These are phyloP conservation scores for Globisporangium paroecandrum DNA, from an alignment of 352 stramenopile genomes.

Conservation along the genomic window DNA sequence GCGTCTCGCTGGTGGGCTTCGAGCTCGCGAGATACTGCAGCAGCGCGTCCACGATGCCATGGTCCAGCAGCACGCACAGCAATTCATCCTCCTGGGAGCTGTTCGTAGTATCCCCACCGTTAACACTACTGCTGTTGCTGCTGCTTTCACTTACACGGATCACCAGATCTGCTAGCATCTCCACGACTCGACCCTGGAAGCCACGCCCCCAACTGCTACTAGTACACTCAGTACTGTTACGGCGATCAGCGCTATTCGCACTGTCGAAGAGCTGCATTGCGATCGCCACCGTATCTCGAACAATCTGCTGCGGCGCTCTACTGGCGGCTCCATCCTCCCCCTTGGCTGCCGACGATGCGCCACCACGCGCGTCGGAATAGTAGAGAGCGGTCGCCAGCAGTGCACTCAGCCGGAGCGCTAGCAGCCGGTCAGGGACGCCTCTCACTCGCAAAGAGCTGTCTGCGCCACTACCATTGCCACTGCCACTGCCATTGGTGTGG, in stretches of 20 bases:
- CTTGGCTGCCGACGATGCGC: neutral
- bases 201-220: neutral
- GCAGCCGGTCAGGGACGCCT: neutral
- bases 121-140: neutral
- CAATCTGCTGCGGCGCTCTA: neutral
- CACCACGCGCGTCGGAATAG: neutral
- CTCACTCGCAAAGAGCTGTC: neutral
- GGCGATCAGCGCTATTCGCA: neutral
- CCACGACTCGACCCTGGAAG: conserved; percentile 8
- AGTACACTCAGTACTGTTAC: neutral
- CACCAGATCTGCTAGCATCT: conserved; percentile 5
- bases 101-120: neutral
- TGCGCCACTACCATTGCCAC: neutral
- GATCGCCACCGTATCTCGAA: neutral
- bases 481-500: neutral
- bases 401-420: conserved; percentile 13
- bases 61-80: neutral
- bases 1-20: neutral
- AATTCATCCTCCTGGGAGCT: neutral
- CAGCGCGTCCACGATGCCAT: conserved; percentile 10
- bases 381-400: conserved; percentile 12
- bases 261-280: neutral
- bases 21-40: conserved; percentile 14
- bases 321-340: too few species aligned
- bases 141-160: conserved; percentile 5